These are phyloP conservation scores for Stramenopiles sp. DNA, from an alignment of 352 stramenopile species.

Conservation along the genomic window DNA sequence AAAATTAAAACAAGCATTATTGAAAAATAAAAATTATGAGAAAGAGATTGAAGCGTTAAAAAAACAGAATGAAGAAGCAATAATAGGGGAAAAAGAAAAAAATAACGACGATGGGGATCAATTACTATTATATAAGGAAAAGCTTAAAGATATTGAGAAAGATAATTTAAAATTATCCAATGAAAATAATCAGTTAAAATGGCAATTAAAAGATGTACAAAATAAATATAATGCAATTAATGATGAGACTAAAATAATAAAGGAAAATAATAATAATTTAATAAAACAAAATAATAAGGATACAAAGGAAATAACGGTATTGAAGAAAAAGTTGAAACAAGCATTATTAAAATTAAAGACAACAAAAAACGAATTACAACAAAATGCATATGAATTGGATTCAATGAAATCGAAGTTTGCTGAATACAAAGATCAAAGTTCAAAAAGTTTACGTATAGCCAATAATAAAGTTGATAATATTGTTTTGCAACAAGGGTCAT, in stretches of 20 bases:
- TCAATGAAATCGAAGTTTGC: neutral
- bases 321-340: neutral
- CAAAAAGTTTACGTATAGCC: neutral
- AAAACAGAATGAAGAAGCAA: neutral
- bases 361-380: neutral
- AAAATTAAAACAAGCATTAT: neutral
- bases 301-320: neutral
- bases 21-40: neutral
- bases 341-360: neutral
- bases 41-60: neutral
- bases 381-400: neutral
- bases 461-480: neutral
- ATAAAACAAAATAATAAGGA: neutral
- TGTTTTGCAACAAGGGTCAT: neutral
- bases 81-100: neutral
- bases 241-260: neutral
- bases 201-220: neutral
- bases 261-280: neutral
- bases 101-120: no score
- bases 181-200: neutral
- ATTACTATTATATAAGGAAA: neutral
- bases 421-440: neutral
- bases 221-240: neutral
- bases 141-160: neutral
- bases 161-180: neutral